Evolutionary conservation across 345 rosid genomes (phyloP), one percentile per base, ranked within the genome.

Genomic region (Acer yangbiense): DNA sequence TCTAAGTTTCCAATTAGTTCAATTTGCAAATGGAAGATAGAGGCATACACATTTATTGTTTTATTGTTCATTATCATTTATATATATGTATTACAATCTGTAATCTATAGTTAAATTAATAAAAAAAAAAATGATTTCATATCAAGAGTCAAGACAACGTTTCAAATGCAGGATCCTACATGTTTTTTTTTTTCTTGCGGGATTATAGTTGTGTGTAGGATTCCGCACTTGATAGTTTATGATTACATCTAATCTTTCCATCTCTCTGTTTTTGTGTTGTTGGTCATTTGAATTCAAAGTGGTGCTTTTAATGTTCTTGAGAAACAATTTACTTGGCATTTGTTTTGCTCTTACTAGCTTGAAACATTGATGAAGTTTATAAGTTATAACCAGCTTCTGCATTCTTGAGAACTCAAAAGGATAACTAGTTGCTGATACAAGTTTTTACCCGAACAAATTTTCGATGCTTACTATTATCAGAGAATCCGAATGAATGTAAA

Each of bases 1-100:
- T 61, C 76, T 10, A 54, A 71, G 50, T 35, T 64, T 77, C 39
- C 64, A 50, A 17, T 75, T 73, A 74, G 48, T 75, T 74, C 77
- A 50, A 48, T 61, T 52, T 7, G 41, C 54, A 65, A 71, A 27
- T 9, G 71, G 75, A 50, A 69, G 58, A 54, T 54, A 54, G 70
- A 50, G 46, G 3, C 50, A 7, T 44, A 20, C 27, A 16, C 25
- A 73, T 68, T 82, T 69, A 46, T 69, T 65, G 64, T 80, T 68
- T 68, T 21, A 32, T 52, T 76, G 48, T 54, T 67, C 10, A 29
- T n/a, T 65, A 68, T 55, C 58, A 46, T 74, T 27, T 71, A 3
- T 32, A 32, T 32, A 3, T 35, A 35, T 82, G 80, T 80, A 78
- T 44, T 23, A 39, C 55, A 76, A 73, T 27, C 43, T 79, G 27